Evolutionary conservation across 2,329 filamentous ascomycete species (phyloP).

Genomic region (Penicillium brasilianum): DNA sequence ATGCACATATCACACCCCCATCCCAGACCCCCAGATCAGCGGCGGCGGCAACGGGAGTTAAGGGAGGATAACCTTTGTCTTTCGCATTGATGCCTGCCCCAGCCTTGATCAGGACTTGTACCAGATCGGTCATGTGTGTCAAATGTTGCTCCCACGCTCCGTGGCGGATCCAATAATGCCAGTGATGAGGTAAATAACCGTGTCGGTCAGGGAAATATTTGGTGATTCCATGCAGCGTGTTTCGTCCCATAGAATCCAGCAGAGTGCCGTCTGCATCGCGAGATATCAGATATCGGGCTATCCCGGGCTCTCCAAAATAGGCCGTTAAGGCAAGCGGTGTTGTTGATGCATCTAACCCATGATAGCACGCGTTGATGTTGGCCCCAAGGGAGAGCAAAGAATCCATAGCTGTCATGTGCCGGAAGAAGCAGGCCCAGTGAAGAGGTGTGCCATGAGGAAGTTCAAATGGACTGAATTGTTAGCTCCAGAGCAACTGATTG

Average conservation of each 20-base stretch:
- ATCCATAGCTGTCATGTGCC: slow-evolving; percentile 28
- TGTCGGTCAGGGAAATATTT: slow-evolving; percentile 31
- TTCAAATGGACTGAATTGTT: slow-evolving; percentile 33
- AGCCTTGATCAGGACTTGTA: background rate
- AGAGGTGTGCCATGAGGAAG: slow-evolving; percentile 34
- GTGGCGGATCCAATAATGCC: slow-evolving; percentile 40
- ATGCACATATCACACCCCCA: slow-evolving; percentile 29
- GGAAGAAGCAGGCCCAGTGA: slow-evolving; percentile 35
- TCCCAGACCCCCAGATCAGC: slow-evolving; percentile 32
- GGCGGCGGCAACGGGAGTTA: slow-evolving; percentile 31
- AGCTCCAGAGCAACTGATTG: background rate
- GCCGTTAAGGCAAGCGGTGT: slow-evolving; percentile 30
- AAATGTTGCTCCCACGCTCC: slow-evolving; percentile 33
- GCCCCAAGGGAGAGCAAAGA: slow-evolving; percentile 31
- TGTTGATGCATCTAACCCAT: slow-evolving; percentile 28
- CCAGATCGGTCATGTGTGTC: slow-evolving; percentile 13
- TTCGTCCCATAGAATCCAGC: slow-evolving; percentile 29
- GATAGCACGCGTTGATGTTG: slow-evolving; percentile 31
- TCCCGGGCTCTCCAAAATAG: slow-evolving; percentile 29
- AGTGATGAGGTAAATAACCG: slow-evolving; percentile 32
- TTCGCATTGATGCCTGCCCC: slow-evolving; percentile 6
- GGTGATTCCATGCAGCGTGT: slow-evolving; percentile 32
- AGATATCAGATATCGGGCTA: slow-evolving; percentile 27
- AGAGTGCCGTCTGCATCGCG: slow-evolving; percentile 29
- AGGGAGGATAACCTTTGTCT: slow-evolving; percentile 20